A percentile compares a stretch with the other conserved stretches of the same genome.
Evolutionary conservation across 768 basidiomycete genomes (phyloP).

Genomic region (Xerocomus brunneocitrinus): DNA sequence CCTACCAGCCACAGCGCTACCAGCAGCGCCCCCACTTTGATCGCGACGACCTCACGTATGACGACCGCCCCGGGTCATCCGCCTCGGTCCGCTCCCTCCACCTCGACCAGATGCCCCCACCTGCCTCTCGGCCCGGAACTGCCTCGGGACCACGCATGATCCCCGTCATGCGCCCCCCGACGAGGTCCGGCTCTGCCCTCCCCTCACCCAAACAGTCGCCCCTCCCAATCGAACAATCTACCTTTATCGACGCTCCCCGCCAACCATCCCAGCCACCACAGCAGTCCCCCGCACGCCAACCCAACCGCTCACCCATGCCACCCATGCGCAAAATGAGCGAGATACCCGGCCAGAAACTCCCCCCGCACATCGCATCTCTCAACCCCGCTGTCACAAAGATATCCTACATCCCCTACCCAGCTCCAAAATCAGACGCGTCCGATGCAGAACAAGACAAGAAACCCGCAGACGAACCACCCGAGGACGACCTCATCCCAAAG

Average conservation of each 20-base stretch:
- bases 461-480: constrained; percentile 2
- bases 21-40: constrained; percentile 5
- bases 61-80: constrained; percentile 28
- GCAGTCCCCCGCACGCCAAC: constrained; percentile 23
- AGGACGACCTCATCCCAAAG: constrained; percentile 19
- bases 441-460: constrained; percentile 26
- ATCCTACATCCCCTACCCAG: constrained; percentile 24
- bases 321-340: constrained; percentile 21
- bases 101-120: constrained; percentile 24
- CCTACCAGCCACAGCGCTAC: constrained; percentile 9
- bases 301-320: constrained; percentile 22
- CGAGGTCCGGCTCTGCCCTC: constrained; percentile 27
- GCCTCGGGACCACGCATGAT: constrained; percentile 26
- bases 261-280: constrained; percentile 27
- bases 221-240: constrained; percentile 14
- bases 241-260: constrained; percentile 15
- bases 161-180: constrained; percentile 24
- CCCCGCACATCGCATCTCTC: constrained; percentile 30
- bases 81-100: constrained; percentile 28
- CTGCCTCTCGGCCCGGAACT: constrained; percentile 25
- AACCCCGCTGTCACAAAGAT: constrained; percentile 31
- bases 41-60: constrained; percentile 19
- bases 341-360: constrained; percentile 26
- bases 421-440: constrained; percentile 14
- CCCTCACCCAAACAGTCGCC: constrained; percentile 28